Evolutionary conservation across 805 yeast genomes (phyloP), one percentile per base, ranked within the genome.

Genomic region (Danielia oregonensis): DNA sequence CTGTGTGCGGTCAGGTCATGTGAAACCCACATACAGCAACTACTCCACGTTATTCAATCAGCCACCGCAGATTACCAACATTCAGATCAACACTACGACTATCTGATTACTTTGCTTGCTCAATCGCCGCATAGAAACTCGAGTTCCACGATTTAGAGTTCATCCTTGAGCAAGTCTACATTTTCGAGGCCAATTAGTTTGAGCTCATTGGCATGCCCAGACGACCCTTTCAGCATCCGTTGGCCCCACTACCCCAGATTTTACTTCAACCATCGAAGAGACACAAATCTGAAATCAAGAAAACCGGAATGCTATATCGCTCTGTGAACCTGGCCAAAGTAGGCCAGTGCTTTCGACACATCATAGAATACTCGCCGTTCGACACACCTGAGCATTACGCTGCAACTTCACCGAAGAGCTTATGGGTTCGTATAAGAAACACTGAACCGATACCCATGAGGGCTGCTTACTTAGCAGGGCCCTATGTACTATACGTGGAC

Each of bases 401-500:
- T 11, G 23, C 39, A 2, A 32, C 30, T 10, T 55, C 53, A 10
- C 62, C 59, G 4, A 23, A 37, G 6, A 54, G 49, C 25, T 42
- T 68, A 6, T 79, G 74, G 71, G 57, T 83, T 15, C 72, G 76
- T 35, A 74, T 89, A 24, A 78, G 76, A 49, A 89, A 89, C 58
- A 65, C 62, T 3, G 96, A 88, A 55, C 74, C 77, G 44, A 62
- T 85, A 3, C 72, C 93, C 1, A 55, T 86, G 45, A 61, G 95
- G 18, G 94, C 97, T 0, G 84, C 95, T 1, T 86, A 81, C 49
- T 59, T 93, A 28, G 81, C 89, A 1, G 98, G 97, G 0, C 98
- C 98, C 0, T 91, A 79, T 53, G 69, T 86, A 2, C 60, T 93
- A 5, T 93, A 93, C 51, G 85, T 81, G 15, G 97, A 91, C 57